Conservation (phyloP, 2,329 filamentous ascomycete species). For the Aspergillus versicolor region DNA sequence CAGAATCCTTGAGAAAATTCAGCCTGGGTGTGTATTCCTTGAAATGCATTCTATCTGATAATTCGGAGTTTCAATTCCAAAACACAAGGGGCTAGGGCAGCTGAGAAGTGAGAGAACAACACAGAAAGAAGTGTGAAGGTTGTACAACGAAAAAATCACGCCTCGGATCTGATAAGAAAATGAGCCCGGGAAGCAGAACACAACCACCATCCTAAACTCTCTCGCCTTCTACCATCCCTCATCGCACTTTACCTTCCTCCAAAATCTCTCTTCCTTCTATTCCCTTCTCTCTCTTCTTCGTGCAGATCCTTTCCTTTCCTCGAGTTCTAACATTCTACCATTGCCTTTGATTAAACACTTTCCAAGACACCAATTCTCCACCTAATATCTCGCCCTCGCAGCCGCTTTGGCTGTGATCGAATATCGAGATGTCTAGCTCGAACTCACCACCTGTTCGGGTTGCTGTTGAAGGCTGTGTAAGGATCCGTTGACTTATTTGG, state of each 20-base stretch:
- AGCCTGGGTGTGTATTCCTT: conserved; percentile 28
- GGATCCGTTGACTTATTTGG: conserved; percentile 31
- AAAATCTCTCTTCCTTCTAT: not conserved
- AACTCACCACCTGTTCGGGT: conserved; percentile 56
- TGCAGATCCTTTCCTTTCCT: not conserved
- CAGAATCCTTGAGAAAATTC: conserved; percentile 39
- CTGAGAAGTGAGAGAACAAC: not conserved
- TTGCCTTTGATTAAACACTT: not conserved
- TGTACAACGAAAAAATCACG: not conserved
- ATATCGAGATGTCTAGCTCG: conserved; percentile 11
- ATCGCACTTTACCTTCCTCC: not conserved
- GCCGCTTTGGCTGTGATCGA: not conserved
- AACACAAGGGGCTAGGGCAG: not conserved
- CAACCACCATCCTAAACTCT: conserved; percentile 7
- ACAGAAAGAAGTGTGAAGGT: not conserved
- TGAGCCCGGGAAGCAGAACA: conserved; percentile 2
- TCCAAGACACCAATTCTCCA: not conserved
- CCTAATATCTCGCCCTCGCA: not conserved
- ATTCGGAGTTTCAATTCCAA: not conserved
- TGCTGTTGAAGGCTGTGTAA: conserved; percentile 83
- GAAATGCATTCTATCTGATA: conserved; percentile 18
- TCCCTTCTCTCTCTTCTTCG: not conserved
- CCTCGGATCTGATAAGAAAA: conserved; percentile 11
- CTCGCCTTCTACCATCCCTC: conserved; percentile 5
- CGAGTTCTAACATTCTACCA: not conserved